These are phyloP conservation scores for Magnaporthiopsis rhizophila DNA, from an alignment of 2,329 filamentous ascomycete genomes.

Conservation along the genomic window DNA sequence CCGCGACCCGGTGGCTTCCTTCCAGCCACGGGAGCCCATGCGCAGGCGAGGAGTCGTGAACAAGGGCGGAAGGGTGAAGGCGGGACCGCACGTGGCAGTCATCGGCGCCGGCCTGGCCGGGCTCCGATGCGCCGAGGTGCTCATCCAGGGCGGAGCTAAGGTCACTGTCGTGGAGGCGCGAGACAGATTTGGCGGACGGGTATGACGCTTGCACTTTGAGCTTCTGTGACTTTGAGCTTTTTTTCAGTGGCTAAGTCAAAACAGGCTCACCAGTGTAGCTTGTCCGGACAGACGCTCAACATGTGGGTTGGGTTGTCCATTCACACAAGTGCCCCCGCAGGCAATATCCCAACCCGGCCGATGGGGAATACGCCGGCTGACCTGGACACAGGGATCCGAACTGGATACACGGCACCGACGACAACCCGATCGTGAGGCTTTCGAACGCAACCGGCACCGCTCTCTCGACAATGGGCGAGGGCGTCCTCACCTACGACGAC, in stretches of 20 bases:
- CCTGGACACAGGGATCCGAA: slow-evolving; percentile 38
- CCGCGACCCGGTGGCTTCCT: not conserved
- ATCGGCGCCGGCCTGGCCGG: slow-evolving; percentile 51
- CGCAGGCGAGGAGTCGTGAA: not conserved
- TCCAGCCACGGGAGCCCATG: not conserved
- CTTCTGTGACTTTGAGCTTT: slow-evolving; percentile 3
- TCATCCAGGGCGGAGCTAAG: slow-evolving; percentile 41
- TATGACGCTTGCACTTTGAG: slow-evolving; percentile 13
- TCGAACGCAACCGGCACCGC: slow-evolving; percentile 39
- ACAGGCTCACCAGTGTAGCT: slow-evolving; percentile 13
- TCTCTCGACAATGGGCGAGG: slow-evolving; percentile 24
- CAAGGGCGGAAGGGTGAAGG: not conserved
- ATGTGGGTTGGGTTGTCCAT: slow-evolving; percentile 15
- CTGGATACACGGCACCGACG: slow-evolving; percentile 41
- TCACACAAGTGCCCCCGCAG: too few species aligned
- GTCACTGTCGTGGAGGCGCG: slow-evolving; percentile 52
- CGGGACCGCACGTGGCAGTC: slow-evolving; percentile 32
- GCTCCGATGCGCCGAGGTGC: slow-evolving; percentile 45
- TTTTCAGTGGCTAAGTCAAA: slow-evolving; percentile 22
- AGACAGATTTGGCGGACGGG: slow-evolving; percentile 45
- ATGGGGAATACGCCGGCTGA: not conserved
- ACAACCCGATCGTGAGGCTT: slow-evolving; percentile 46
- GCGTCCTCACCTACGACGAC: not conserved
- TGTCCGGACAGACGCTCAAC: slow-evolving; percentile 21
- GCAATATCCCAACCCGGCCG: not conserved